Evolutionary conservation across 139 green algal genomes (phyloP).

Genomic region (Pseudopediastrum boryanum): DNA sequence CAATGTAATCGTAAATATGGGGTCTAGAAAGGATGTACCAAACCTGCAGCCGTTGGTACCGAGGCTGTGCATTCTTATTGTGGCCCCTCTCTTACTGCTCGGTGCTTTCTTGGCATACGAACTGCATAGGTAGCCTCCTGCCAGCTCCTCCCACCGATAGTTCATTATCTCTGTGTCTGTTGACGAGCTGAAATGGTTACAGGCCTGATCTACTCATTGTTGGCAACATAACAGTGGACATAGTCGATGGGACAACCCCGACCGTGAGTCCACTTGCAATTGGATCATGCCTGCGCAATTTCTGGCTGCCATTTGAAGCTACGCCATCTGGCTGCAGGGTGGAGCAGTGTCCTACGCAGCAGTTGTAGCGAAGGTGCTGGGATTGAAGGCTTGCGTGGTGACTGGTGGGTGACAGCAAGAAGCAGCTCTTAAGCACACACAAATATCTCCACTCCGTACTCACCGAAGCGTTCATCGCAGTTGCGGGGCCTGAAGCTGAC

Average conservation of each 20-base stretch:
- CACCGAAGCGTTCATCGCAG: slow-evolving; percentile 33
- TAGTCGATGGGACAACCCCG: slow-evolving; percentile 68
- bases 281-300: neutral
- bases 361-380: slow-evolving; percentile 54
- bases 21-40: too few relatives aligned
- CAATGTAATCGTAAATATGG: too few relatives aligned
- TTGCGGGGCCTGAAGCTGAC: slow-evolving; percentile 67
- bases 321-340: slow-evolving; percentile 50
- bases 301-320: neutral
- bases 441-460: neutral
- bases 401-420: slow-evolving; percentile 39
- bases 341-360: slow-evolving; percentile 81
- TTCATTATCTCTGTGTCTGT: too few relatives aligned
- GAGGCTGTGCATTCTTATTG: too few relatives aligned
- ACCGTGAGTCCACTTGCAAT: slow-evolving; percentile 44
- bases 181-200: too few relatives aligned
- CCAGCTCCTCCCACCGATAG: too few relatives aligned
- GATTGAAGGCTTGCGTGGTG: slow-evolving; percentile 71
- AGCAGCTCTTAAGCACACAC: neutral
- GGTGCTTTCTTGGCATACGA: too few relatives aligned
- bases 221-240: slow-evolving; percentile 79
- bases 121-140: too few relatives aligned
- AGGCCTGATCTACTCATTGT: slow-evolving; percentile 77
- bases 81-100: too few relatives aligned
- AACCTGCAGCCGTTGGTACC: too few relatives aligned